Conservation (phyloP, 495 filamentous ascomycete species). For the Aspergillus avenaceus region DNA sequence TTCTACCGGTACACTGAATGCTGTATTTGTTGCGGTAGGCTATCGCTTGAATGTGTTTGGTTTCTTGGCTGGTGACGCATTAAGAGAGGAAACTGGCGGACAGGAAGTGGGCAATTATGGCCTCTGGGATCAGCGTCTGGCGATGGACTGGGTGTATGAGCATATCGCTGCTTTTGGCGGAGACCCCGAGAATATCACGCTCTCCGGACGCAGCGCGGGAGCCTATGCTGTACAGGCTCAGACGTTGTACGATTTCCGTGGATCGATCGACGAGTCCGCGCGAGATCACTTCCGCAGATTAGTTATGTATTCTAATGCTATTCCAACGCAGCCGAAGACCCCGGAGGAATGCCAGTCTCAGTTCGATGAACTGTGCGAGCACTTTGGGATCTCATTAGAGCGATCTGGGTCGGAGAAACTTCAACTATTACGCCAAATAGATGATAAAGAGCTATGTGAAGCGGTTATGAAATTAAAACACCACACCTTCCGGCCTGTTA, state of each 20-base stretch:
- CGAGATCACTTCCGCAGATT: slow-evolving; percentile 28
- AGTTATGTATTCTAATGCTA: slow-evolving; percentile 46
- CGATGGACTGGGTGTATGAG: slow-evolving; percentile 55
- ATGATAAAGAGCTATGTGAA: slow-evolving; percentile 24
- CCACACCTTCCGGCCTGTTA: slow-evolving; percentile 44
- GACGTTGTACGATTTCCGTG: slow-evolving; percentile 40
- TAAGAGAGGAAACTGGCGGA: slow-evolving; percentile 33
- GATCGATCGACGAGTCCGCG: slow-evolving; percentile 11
- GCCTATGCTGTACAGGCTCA: slow-evolving; percentile 52
- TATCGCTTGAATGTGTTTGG: slow-evolving; percentile 61
- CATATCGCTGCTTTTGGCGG: slow-evolving; percentile 56
- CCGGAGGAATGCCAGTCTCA: slow-evolving; percentile 40
- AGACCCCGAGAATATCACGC: slow-evolving; percentile 53
- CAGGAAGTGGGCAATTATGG: slow-evolving; percentile 55
- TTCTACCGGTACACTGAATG: slow-evolving; percentile 41
- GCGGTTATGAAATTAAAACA: slow-evolving; percentile 29
- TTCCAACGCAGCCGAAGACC: slow-evolving; percentile 42
- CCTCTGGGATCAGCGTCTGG: slow-evolving; percentile 54
- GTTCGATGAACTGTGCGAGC: slow-evolving; percentile 43
- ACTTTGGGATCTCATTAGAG: slow-evolving; percentile 26
- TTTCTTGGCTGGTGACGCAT: slow-evolving; percentile 48
- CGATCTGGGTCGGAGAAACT: slow-evolving; percentile 32
- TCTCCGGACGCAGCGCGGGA: slow-evolving; percentile 59
- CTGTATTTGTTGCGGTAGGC: slow-evolving; percentile 55
- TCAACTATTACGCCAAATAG: slow-evolving; percentile 26